A percentile compares a stretch with the other conserved stretches of the same genome.
These are phyloP conservation scores for Aegilops longissima DNA, from an alignment of 176 grass and related monocot species.

Conservation along the genomic window DNA sequence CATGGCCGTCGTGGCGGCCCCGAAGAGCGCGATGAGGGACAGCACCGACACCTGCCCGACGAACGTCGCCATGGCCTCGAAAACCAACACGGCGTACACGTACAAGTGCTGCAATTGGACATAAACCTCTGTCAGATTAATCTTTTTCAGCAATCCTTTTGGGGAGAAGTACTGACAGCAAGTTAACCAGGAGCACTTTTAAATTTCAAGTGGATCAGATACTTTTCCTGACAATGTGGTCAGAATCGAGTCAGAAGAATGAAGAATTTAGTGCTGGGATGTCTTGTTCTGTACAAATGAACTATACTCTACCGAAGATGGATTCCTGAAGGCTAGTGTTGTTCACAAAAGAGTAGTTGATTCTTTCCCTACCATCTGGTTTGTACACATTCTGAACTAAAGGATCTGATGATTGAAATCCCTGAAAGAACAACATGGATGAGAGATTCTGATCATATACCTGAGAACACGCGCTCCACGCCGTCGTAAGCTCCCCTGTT, in stretches of 20 bases:
- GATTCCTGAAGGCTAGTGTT: background rate
- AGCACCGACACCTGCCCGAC: slow-evolving; percentile 92
- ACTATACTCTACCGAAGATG: background rate
- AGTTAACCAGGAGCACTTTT: background rate
- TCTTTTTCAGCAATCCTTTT: background rate
- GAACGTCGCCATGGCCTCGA: slow-evolving; percentile 93
- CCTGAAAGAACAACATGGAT: background rate
- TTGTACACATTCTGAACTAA: slow-evolving; percentile 13
- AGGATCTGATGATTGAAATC: background rate
- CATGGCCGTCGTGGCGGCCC: slow-evolving; percentile 81
- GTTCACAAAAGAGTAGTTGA: background rate
- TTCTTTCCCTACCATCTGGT: slow-evolving; percentile 32
- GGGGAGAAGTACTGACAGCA: background rate
- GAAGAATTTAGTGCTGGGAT: background rate
- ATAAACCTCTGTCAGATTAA: background rate
- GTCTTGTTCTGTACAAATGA: slow-evolving; percentile 2
- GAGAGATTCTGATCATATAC: slow-evolving; percentile 19
- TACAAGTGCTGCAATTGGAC: slow-evolving; percentile 59
- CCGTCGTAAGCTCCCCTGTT: slow-evolving; percentile 76
- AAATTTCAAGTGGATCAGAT: background rate
- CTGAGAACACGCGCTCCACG: slow-evolving; percentile 82
- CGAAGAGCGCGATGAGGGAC: slow-evolving; percentile 86
- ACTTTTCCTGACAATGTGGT: background rate
- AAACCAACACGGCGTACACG: slow-evolving; percentile 86
- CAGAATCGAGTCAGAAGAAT: background rate